phyloP scores from a whole-genome alignment of 2,329 filamentous ascomycete genomes.

The Penicillium nordicum region DNA sequence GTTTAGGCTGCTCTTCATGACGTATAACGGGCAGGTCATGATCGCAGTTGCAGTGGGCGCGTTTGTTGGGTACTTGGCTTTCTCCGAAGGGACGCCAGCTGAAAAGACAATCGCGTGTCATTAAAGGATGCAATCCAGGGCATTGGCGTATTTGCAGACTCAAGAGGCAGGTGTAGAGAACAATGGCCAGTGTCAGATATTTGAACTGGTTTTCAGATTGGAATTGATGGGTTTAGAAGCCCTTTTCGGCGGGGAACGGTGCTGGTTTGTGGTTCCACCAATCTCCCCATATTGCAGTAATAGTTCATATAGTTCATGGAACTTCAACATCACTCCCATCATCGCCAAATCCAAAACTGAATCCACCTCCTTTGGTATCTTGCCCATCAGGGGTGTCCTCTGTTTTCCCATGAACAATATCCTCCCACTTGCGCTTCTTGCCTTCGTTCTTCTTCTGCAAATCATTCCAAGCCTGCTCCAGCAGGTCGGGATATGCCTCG shows the following conservation, averaged over 20 bases:
- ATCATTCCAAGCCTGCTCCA: conserved; percentile 63
- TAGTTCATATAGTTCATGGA: conserved; percentile 36
- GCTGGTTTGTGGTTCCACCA: neutral
- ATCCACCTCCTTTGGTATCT: conserved; percentile 46
- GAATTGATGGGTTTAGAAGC: neutral
- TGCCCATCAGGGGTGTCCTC: conserved; percentile 29
- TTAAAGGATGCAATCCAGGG: conserved; percentile 44
- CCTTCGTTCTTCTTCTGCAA: conserved; percentile 60
- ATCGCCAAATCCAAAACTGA: conserved; percentile 64
- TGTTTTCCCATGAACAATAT: conserved; percentile 60
- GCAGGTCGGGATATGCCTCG: conserved; percentile 61
- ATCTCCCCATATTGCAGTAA: neutral
- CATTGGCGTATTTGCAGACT: neutral
- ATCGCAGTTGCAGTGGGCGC: conserved; percentile 82
- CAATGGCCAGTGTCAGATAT: neutral
- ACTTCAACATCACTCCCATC: conserved; percentile 55
- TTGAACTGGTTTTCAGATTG: neutral
- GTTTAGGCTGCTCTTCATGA: conserved; percentile 93
- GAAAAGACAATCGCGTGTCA: conserved; percentile 91
- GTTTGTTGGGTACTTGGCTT: conserved; percentile 80
- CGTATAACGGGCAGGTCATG: conserved; percentile 99
- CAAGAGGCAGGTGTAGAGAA: neutral
- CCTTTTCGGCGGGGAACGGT: neutral
- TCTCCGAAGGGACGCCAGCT: conserved; percentile 66
- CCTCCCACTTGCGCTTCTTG: conserved; percentile 84